phyloP scores from a whole-genome alignment of 2,329 filamentous ascomycete genomes.

The Neofusicoccum cordaticola region DNA sequence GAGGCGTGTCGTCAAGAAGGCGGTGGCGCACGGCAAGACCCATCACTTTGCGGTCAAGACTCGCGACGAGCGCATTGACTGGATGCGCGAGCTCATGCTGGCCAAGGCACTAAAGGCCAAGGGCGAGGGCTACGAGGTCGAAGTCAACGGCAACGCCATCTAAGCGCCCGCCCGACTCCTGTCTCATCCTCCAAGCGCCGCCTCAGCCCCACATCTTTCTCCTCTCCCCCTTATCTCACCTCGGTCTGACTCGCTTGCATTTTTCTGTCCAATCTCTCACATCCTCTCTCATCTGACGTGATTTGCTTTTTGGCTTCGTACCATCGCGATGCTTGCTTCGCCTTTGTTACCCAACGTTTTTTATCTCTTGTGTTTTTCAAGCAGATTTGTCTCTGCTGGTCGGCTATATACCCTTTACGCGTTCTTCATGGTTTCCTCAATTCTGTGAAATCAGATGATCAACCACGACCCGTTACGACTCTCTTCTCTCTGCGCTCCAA shows the following conservation, averaged over 20 bases:
- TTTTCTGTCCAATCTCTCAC: neutral
- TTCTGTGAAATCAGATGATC: constrained; percentile 1
- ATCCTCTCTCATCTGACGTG: neutral
- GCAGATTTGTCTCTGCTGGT: constrained; percentile 16
- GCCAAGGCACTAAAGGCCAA: constrained; percentile 84
- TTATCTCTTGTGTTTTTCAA: constrained; percentile 6
- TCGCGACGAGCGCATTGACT: constrained; percentile 89
- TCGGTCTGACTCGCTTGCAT: neutral
- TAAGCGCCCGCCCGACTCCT: constrained; percentile 11
- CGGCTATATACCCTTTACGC: constrained; percentile 16
- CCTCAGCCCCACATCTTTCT: neutral
- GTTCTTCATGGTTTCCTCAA: constrained; percentile 9
- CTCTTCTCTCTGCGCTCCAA: neutral
- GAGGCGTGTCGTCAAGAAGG: constrained; percentile 35
- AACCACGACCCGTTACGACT: constrained; percentile 13
- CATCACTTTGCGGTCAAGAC: constrained; percentile 91
- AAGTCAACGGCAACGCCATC: constrained; percentile 62
- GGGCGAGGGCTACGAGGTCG: constrained; percentile 77
- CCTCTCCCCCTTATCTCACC: neutral
- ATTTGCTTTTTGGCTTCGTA: neutral
- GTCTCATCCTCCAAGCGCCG: neutral
- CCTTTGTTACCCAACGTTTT: neutral
- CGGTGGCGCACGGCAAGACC: constrained; percentile 66
- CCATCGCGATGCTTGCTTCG: neutral
- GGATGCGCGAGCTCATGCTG: constrained; percentile 93